Conservation (phyloP, 1,284 basidiomycete species). For the Moniliophthora roreri region DNA sequence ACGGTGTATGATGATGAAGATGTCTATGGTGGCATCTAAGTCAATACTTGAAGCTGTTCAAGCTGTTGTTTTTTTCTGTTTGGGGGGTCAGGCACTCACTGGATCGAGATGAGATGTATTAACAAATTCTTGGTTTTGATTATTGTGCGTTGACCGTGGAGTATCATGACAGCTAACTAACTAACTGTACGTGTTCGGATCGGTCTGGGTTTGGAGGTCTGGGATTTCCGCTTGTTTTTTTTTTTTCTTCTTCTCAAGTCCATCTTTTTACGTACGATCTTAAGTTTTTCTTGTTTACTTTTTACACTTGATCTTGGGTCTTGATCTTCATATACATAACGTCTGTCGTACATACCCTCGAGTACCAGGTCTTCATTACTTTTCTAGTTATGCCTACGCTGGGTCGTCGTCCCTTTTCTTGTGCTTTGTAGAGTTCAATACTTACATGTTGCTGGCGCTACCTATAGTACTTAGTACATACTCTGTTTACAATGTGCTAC, state of each 20-base stretch:
- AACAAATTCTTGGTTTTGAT: background rate
- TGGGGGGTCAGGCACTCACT: background rate
- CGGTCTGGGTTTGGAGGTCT: background rate
- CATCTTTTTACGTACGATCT: background rate
- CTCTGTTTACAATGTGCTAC: too few relatives aligned
- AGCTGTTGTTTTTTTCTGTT: background rate
- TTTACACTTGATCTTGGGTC: conserved; percentile 1
- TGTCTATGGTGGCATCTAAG: conserved; percentile 25
- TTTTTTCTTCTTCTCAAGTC: background rate
- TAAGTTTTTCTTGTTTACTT: too few relatives aligned
- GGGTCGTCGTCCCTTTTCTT: too few relatives aligned
- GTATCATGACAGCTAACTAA: background rate
- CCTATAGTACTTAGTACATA: too few relatives aligned
- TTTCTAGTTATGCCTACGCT: too few relatives aligned
- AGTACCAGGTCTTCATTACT: too few relatives aligned
- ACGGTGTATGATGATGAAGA: conserved; percentile 28
- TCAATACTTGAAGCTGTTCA: background rate
- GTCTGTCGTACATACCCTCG: too few relatives aligned
- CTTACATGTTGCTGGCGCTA: too few relatives aligned
- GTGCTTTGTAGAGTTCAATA: too few relatives aligned
- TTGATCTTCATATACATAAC: background rate
- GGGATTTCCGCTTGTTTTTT: conserved; percentile 2
- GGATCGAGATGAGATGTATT: background rate
- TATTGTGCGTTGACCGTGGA: background rate
- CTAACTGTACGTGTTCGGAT: background rate